phyloP scores from a whole-genome alignment of 345 rosid species.

The Citrus reticulata region DNA sequence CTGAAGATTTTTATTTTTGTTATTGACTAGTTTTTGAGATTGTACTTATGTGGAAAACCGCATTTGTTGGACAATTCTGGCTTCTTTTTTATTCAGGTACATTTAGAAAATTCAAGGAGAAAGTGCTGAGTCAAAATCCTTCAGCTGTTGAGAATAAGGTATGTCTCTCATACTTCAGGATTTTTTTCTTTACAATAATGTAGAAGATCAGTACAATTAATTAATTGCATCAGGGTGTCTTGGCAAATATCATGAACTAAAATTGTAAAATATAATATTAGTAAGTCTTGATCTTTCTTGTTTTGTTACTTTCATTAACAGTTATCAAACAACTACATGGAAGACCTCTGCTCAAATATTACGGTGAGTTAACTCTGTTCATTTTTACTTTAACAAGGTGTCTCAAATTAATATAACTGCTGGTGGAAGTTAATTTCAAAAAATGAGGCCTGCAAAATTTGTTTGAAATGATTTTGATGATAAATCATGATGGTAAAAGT shows the following conservation, averaged over 20 bases:
- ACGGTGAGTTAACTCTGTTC: conserved; percentile 46
- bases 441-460: neutral
- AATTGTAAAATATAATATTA: neutral
- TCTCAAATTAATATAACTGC: neutral
- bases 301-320: conserved; percentile 20
- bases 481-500: neutral
- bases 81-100: conserved; percentile 46
- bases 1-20: neutral
- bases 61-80: too few species aligned
- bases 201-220: neutral
- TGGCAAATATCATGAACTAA: neutral
- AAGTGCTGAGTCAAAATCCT: conserved; percentile 57
- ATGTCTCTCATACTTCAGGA: conserved; percentile 1
- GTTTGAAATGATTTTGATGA: neutral
- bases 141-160: conserved; percentile 64
- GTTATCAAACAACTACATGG: conserved; percentile 66
- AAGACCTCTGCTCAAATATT: conserved; percentile 62
- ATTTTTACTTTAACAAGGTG: neutral
- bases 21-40: neutral
- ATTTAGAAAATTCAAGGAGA: conserved; percentile 80
- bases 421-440: neutral
- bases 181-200: neutral
- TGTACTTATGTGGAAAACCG: neutral
- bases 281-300: neutral
- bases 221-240: neutral